A percentile compares a stretch with the other conserved stretches of the same genome.
These are phyloP conservation scores for Phialophora tarda DNA, from an alignment of 2,329 filamentous ascomycete genomes.

Conservation along the genomic window DNA sequence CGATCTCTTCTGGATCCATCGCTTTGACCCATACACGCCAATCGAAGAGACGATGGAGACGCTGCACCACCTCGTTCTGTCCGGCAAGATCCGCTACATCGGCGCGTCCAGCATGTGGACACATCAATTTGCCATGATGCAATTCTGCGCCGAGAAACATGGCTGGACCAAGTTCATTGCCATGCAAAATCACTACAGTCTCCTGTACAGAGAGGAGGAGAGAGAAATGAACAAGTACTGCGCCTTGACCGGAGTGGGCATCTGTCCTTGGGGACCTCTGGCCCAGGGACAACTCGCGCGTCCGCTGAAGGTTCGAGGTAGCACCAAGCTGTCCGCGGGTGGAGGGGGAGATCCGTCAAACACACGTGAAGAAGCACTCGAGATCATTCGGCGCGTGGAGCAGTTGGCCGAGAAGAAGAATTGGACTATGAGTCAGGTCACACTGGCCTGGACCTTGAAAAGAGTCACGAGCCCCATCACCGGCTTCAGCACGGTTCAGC, in stretches of 20 bases:
- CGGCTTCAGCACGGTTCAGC: too few species aligned
- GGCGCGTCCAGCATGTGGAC: conserved; percentile 44
- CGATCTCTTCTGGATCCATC: conserved; percentile 47
- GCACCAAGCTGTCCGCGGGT: neutral
- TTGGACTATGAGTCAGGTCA: neutral
- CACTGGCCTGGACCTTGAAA: neutral
- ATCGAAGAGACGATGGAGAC: conserved; percentile 54
- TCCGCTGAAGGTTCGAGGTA: neutral
- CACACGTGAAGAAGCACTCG: neutral
- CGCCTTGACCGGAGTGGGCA: neutral
- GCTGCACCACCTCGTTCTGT: conserved; percentile 41
- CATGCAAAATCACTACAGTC: conserved; percentile 60
- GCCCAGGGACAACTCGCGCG: neutral
- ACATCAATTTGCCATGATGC: conserved; percentile 50
- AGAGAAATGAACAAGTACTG: conserved; percentile 45
- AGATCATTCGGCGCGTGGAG: conserved; percentile 2
- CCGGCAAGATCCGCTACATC: conserved; percentile 11
- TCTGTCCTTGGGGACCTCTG: neutral
- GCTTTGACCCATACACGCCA: conserved; percentile 59
- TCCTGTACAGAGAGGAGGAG: conserved; percentile 57
- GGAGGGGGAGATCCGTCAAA: neutral
- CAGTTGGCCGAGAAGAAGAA: neutral
- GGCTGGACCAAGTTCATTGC: conserved; percentile 58
- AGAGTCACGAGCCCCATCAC: too few species aligned
- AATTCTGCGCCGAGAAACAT: conserved; percentile 54